Conservation (phyloP, 768 basidiomycete species). For the Floccularia luteovirens region DNA sequence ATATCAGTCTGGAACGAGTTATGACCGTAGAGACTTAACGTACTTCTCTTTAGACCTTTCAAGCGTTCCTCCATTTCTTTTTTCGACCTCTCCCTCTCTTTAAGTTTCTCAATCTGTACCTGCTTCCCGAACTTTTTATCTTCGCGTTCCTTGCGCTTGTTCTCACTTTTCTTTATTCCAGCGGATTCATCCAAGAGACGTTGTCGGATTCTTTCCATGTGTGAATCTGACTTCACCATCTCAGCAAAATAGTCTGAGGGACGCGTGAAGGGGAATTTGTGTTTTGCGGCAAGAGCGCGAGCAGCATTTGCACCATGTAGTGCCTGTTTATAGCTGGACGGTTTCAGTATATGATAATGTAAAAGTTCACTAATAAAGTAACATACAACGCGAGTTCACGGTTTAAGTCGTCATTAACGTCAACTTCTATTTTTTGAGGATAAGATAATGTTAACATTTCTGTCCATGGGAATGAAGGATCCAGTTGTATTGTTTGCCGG, state of each 20-base stretch:
- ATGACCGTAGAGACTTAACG: conserved; percentile 14
- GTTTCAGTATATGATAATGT: no score
- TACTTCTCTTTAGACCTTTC: conserved; percentile 87
- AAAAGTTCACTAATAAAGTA: no score
- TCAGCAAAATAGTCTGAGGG: conserved; percentile 96
- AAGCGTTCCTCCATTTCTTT: conserved; percentile 88
- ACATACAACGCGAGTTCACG: conserved; percentile 94
- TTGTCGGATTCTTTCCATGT: conserved; percentile 96
- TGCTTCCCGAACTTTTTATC: conserved; percentile 99
- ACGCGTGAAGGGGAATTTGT: conserved; percentile 81
- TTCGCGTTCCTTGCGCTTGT: conserved; percentile 85
- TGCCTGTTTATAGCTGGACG: conserved; percentile 87
- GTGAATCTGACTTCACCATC: conserved; percentile 95
- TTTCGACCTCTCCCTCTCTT: conserved; percentile 82
- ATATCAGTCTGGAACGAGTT: background rate
- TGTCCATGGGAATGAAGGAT: conserved; percentile 73
- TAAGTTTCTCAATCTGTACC: conserved; percentile 90
- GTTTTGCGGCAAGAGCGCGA: conserved; percentile 66
- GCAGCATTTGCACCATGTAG: conserved; percentile 77
- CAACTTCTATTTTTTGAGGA: conserved; percentile 65
- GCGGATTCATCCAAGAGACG: conserved; percentile 84
- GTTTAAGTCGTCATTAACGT: conserved; percentile 83
- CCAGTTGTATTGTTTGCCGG: conserved; percentile 67
- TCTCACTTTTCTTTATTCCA: conserved; percentile 85
- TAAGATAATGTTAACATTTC: conserved; percentile 72